Percentiles rank a stretch among this genome's conserved stretches.
Evolutionary conservation across 1,284 basidiomycete species (phyloP).

Genomic region (Tausonia pullulans): DNA sequence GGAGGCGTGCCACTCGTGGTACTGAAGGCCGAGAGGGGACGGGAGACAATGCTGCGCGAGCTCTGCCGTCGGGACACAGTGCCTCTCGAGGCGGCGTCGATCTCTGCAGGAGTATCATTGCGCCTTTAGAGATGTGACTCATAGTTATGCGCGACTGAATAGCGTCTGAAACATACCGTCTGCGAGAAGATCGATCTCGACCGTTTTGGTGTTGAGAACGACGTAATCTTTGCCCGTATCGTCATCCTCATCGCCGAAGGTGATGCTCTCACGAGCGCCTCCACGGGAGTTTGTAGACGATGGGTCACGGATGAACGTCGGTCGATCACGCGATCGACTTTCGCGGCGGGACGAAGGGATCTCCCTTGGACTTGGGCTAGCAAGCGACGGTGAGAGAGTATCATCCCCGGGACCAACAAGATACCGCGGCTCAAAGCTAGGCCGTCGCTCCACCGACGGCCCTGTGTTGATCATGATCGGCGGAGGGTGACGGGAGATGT

Average conservation of each 20-base stretch:
- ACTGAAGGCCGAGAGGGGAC: conserved; percentile 31
- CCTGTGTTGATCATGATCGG: neutral
- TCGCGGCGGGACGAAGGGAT: no score
- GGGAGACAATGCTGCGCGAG: conserved; percentile 28
- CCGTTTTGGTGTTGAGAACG: conserved; percentile 45
- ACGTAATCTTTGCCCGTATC: conserved; percentile 38
- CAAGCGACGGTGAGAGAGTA: neutral
- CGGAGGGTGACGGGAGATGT: neutral
- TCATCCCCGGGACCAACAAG: neutral
- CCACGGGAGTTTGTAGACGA: conserved; percentile 19
- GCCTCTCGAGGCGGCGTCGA: conserved; percentile 34
- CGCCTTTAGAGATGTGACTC: neutral
- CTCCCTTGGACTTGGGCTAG: no score
- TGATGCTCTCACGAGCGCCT: conserved; percentile 21
- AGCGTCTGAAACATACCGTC: conserved; percentile 34
- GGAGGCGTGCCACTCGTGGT: conserved; percentile 14
- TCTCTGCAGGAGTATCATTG: conserved; percentile 25
- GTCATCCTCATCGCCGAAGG: conserved; percentile 27
- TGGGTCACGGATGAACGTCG: no score
- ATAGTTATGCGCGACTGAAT: neutral
- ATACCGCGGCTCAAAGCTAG: conserved; percentile 13
- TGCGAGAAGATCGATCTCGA: conserved; percentile 45
- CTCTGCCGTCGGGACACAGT: conserved; percentile 33
- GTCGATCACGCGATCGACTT: no score
- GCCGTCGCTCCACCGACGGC: neutral